These are phyloP conservation scores for Colletotrichum lupini DNA, from an alignment of 2,329 filamentous ascomycete species.

Conservation along the genomic window DNA sequence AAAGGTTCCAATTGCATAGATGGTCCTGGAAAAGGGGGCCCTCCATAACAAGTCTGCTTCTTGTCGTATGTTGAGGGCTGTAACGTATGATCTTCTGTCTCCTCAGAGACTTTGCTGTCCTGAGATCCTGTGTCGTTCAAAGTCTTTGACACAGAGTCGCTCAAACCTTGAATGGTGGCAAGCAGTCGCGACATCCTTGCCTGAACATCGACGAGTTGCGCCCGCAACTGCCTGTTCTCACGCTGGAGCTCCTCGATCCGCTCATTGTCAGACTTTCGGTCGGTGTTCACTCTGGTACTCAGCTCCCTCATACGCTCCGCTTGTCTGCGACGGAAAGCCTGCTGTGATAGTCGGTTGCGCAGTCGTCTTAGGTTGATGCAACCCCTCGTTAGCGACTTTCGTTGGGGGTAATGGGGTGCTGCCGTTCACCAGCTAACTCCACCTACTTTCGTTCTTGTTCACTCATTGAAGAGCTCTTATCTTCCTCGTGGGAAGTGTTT, in stretches of 20 bases:
- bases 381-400: not conserved
- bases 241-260: conserved; percentile 39
- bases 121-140: conserved; percentile 35
- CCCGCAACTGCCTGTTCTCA: conserved; percentile 42
- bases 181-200: conserved; percentile 40
- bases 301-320: conserved; percentile 44
- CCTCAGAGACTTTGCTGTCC: fast-evolving
- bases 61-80: not conserved
- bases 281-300: conserved; percentile 37
- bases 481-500: not conserved
- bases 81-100: not conserved
- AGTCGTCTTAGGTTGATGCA: conserved; percentile 39
- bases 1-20: not conserved
- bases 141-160: conserved; percentile 39
- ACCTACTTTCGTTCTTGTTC: conserved; percentile 25
- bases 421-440: not conserved
- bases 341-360: conserved; percentile 46
- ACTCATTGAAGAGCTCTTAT: not conserved
- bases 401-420: not conserved
- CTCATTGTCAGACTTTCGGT: conserved; percentile 40
- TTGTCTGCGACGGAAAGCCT: conserved; percentile 45
- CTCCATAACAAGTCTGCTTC: not conserved
- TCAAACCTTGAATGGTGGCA: conserved; percentile 40
- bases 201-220: conserved; percentile 44
- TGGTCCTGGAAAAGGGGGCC: not conserved